phyloP scores from a whole-genome alignment of 2,329 filamentous ascomycete species.

The Clarireedia paspali region DNA sequence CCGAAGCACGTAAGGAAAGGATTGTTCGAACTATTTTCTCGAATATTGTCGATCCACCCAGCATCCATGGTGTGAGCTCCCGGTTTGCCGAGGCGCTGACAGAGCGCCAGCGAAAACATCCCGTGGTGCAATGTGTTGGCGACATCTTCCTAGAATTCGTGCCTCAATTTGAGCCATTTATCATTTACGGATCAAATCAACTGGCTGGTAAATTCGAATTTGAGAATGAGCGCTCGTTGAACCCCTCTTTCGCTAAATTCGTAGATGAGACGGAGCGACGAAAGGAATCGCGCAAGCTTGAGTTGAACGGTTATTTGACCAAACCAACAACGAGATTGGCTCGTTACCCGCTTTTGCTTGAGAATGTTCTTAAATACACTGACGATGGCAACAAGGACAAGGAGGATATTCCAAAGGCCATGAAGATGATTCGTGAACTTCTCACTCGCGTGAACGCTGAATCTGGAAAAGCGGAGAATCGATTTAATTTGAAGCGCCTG shows the following conservation, averaged over 20 bases:
- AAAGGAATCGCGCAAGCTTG: conserved; percentile 93
- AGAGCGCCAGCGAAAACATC: conserved; percentile 79
- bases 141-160: conserved; percentile 93
- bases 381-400: conserved; percentile 84
- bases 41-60: conserved; percentile 78
- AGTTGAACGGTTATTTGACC: conserved; percentile 94
- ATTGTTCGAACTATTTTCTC: conserved; percentile 93
- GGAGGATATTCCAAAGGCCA: conserved; percentile 83
- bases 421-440: conserved; percentile 79
- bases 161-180: conserved; percentile 90
- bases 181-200: conserved; percentile 91
- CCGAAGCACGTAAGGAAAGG: conserved; percentile 76
- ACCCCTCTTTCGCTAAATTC: conserved; percentile 78
- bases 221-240: conserved; percentile 86
- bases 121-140: conserved; percentile 81
- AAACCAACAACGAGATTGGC: conserved; percentile 95
- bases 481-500: conserved; percentile 88
- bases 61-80: conserved; percentile 84
- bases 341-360: conserved; percentile 84
- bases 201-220: conserved; percentile 97
- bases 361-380: conserved; percentile 87
- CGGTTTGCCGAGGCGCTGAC: conserved; percentile 83
- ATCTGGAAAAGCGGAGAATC: conserved; percentile 94
- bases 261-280: conserved; percentile 94
- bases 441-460: conserved; percentile 86